Evolutionary conservation across 2,329 filamentous ascomycete genomes (phyloP), one percentile per base, ranked within the genome.

Genomic region (Microsporum canis): DNA sequence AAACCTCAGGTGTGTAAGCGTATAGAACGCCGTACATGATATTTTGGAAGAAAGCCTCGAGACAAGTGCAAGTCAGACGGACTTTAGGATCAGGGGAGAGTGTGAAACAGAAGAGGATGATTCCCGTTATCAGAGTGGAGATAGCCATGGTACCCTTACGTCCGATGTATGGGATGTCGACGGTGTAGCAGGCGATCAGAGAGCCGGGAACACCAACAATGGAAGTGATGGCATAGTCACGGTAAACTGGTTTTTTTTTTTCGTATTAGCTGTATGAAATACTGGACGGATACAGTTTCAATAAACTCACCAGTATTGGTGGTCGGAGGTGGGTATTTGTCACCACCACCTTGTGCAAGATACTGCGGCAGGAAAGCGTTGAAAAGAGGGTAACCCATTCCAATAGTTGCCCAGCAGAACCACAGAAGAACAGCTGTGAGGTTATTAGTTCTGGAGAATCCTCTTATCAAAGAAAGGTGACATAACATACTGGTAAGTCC

Each of bases 361-460:
- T 94, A 94, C 66, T 94, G 88, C 0, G 90, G 90, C n/a, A 95
- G 80, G 75, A 95, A 95, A 59, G 88, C 87, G 72, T 94, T 94
- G 81, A 92, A 95, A 1, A 95, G 82, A 0, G 89, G 89, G 69
- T 92, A 95, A 2, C 86, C 89, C 84, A 95, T 88, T 63, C 89
- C 89, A 66, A 95, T 91, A 12, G 84, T 86, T 0, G 85, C 80
- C 89, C 89, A 95, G 71, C 84, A 85, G 73, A 91, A 88, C 88
- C 88, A 91, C 56, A 92, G 71, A 0, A 82, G 69, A 10, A 72
- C 62, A 33, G 80, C 69, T 74, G 55, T 31, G 43, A 34, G 5
- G 36, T 36, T 49, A 29, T 65, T 67, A 69, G 62, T n/a, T 60
- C 29, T 2, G 14, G n/a, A 5, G 2, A 14, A 29, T 8, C 14